These are phyloP conservation scores for Phytophthora melonis DNA, from an alignment of 352 stramenopile genomes.

Conservation along the genomic window DNA sequence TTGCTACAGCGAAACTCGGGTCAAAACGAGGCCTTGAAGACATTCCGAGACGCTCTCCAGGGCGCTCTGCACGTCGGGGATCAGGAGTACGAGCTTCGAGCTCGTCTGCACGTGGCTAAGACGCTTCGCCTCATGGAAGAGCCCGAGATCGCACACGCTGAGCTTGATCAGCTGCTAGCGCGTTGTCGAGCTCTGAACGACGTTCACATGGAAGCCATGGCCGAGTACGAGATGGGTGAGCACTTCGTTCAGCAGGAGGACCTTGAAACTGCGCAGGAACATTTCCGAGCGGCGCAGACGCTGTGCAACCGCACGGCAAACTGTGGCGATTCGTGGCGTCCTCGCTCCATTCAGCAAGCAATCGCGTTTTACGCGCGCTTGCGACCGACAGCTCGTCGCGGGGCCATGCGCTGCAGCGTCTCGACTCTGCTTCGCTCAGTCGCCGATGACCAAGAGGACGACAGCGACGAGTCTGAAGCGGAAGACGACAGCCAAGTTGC, in stretches of 20 bases:
- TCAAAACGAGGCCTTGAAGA: constrained; percentile 49
- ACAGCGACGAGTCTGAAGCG: constrained; percentile 8
- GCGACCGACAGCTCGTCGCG: constrained; percentile 35
- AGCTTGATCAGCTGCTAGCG: constrained; percentile 52
- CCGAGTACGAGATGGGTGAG: constrained; percentile 63
- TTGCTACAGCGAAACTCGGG: constrained; percentile 50
- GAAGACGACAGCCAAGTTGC: constrained; percentile 7
- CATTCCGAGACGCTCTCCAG: constrained; percentile 60
- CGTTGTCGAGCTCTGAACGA: constrained; percentile 50
- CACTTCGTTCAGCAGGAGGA: constrained; percentile 48
- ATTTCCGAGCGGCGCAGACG: constrained; percentile 52
- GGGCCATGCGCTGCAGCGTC: constrained; percentile 42
- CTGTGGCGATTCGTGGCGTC: constrained; percentile 45
- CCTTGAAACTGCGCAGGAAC: constrained; percentile 42
- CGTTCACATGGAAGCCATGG: constrained; percentile 53
- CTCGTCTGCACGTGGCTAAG: constrained; percentile 50
- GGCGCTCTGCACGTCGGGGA: constrained; percentile 45
- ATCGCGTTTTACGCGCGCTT: constrained; percentile 66
- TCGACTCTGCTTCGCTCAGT: constrained; percentile 16
- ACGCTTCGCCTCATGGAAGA: constrained; percentile 49
- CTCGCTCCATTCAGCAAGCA: constrained; percentile 54
- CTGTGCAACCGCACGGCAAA: constrained; percentile 61
- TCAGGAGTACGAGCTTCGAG: constrained; percentile 51
- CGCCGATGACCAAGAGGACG: constrained; percentile 14
- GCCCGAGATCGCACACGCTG: constrained; percentile 44